Evolutionary conservation across 257 asterid species (phyloP).

Genomic region (Scutellaria baicalensis): DNA sequence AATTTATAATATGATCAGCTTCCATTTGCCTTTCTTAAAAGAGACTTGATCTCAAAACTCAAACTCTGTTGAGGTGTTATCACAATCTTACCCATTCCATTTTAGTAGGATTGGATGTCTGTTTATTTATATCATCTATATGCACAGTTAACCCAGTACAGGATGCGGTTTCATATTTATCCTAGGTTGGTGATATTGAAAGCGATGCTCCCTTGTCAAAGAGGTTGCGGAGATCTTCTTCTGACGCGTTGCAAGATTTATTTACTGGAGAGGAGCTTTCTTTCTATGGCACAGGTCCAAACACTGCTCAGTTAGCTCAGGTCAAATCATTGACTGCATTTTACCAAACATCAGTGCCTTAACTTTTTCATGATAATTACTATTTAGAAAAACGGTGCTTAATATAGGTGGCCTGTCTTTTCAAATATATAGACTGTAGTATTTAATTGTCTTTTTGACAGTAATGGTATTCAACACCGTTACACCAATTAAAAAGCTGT

Average conservation of each 20-base stretch:
- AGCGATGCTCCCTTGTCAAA: constrained; percentile 67
- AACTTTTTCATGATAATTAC: background rate
- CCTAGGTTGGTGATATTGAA: constrained; percentile 90
- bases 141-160: background rate
- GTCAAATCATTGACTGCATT: constrained; percentile 31
- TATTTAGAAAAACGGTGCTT: background rate
- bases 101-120: background rate
- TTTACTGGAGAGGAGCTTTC: constrained; percentile 82
- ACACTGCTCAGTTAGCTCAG: constrained; percentile 75
- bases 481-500: background rate
- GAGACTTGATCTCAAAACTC: background rate
- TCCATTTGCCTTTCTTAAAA: constrained; percentile 1
- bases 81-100: background rate
- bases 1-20: background rate
- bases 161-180: constrained; percentile 14
- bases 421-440: background rate
- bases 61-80: constrained; percentile 1
- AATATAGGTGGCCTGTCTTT: background rate
- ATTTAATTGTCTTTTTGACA: background rate
- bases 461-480: background rate
- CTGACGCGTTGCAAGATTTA: constrained; percentile 84
- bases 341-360: constrained; percentile 11
- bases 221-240: constrained; percentile 72
- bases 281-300: constrained; percentile 66
- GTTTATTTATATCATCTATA: background rate